These are phyloP conservation scores for Coniochaeta sp. DNA, from an alignment of 2,329 filamentous ascomycete species.

Conservation along the genomic window DNA sequence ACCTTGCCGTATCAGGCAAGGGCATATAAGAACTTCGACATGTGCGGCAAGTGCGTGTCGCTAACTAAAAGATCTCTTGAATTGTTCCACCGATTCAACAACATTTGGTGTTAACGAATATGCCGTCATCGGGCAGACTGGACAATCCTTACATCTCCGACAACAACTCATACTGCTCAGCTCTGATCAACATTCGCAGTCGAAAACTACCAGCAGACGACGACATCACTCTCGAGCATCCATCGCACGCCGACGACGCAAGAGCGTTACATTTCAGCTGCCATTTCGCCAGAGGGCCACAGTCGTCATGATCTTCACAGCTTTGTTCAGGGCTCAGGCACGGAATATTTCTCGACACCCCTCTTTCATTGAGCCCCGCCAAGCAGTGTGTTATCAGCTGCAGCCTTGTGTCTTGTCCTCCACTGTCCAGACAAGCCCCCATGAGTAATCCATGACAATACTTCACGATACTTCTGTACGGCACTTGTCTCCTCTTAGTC, in stretches of 20 bases:
- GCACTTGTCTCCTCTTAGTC: no score
- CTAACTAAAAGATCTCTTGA: no score
- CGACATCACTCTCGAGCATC: not conserved
- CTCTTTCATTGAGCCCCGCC: not conserved
- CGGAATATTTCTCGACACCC: not conserved
- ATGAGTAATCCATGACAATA: not conserved
- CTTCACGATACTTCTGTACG: no score
- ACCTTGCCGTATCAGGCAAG: not conserved
- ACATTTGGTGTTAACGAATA: no score
- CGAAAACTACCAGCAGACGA: no score
- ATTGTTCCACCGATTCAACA: no score
- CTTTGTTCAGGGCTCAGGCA: not conserved
- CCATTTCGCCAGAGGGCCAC: not conserved
- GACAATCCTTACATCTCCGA: no score
- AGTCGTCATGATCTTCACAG: not conserved
- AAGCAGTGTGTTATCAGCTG: not conserved
- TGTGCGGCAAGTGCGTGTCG: not conserved
- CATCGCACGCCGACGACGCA: no score
- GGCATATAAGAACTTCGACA: not conserved
- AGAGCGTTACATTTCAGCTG: not conserved
- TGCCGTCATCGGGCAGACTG: no score
- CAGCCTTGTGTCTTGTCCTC: not conserved
- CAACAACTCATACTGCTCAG: no score
- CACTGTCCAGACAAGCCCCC: not conserved
- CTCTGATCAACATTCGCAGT: no score